These are phyloP conservation scores for Orbilia javanica DNA, from an alignment of 2,329 filamentous ascomycete species.

Conservation along the genomic window DNA sequence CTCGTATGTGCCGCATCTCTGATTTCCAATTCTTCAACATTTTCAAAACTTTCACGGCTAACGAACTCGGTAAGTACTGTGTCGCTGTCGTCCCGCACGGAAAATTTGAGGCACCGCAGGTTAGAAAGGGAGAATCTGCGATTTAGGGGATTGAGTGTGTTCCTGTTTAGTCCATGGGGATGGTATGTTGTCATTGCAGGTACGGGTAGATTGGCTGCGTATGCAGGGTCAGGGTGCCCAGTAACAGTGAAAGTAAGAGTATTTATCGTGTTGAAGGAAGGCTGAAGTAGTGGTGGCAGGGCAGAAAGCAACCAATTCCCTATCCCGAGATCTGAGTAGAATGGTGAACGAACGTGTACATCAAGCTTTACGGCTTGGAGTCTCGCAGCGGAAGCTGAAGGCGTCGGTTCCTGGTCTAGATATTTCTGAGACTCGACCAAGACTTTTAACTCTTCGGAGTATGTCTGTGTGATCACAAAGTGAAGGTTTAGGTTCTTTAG, in stretches of 20 bases:
- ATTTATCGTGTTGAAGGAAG: background rate
- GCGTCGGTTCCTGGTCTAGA: background rate
- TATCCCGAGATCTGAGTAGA: background rate
- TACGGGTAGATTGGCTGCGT: too few species aligned
- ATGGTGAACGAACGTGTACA: background rate
- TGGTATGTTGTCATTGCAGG: too few species aligned
- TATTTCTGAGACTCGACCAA: background rate
- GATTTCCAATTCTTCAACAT: slow-evolving; percentile 1
- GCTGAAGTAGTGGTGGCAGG: background rate
- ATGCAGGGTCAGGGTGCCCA: background rate
- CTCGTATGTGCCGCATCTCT: background rate
- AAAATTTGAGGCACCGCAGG: background rate
- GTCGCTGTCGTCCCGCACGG: background rate
- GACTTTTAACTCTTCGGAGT: background rate
- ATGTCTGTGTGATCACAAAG: background rate
- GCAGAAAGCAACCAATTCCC: background rate
- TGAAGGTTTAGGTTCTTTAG: slow-evolving; percentile 4
- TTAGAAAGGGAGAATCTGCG: background rate
- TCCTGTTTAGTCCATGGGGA: too few species aligned
- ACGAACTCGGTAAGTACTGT: background rate
- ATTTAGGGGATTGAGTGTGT: background rate
- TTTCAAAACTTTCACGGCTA: background rate
- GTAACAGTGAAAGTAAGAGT: background rate
- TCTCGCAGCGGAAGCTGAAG: background rate
- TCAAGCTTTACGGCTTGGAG: background rate